These are phyloP conservation scores for Spizellomyces sp. DNA, from an alignment of 192 early-diverging fungal species.

Conservation along the genomic window DNA sequence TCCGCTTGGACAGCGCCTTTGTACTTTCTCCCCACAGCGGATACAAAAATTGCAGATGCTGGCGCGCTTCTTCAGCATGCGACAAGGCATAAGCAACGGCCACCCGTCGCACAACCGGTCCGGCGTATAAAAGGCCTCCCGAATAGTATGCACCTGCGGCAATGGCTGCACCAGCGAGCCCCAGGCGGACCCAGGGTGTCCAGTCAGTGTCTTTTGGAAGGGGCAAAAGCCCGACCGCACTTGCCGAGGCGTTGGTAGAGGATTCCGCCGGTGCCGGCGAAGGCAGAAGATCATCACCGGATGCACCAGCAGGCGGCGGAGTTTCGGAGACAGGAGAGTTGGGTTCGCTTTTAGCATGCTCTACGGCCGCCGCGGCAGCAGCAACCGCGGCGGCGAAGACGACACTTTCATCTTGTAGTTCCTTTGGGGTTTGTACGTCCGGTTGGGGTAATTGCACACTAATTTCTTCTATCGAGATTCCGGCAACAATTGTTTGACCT, in stretches of 20 bases:
- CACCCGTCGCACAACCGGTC: constrained; percentile 37
- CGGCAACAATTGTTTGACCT: neutral
- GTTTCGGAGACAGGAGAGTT: neutral
- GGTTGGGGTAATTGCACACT: neutral
- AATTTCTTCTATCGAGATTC: neutral
- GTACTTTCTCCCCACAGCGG: constrained; percentile 51
- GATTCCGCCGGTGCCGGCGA: neutral
- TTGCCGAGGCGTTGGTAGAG: constrained; percentile 7
- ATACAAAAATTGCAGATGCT: constrained; percentile 56
- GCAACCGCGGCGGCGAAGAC: constrained; percentile 28
- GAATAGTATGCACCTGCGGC: constrained; percentile 44
- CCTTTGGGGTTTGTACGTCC: neutral
- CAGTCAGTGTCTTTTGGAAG: constrained; percentile 26
- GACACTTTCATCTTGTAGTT: constrained; percentile 25
- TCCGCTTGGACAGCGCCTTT: constrained; percentile 19
- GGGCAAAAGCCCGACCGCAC: constrained; percentile 8
- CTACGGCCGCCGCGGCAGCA: constrained; percentile 16
- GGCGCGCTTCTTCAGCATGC: constrained; percentile 43
- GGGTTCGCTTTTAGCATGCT: neutral
- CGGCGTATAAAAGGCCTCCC: constrained; percentile 32
- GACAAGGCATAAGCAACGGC: constrained; percentile 45
- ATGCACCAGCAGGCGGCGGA: neutral
- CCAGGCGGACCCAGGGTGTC: constrained; percentile 28
- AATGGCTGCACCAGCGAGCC: constrained; percentile 44
- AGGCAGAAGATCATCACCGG: neutral